Evolutionary conservation across 495 filamentous ascomycete species (phyloP), one percentile per base, ranked within the genome.

Genomic region (Xylaria curta): DNA sequence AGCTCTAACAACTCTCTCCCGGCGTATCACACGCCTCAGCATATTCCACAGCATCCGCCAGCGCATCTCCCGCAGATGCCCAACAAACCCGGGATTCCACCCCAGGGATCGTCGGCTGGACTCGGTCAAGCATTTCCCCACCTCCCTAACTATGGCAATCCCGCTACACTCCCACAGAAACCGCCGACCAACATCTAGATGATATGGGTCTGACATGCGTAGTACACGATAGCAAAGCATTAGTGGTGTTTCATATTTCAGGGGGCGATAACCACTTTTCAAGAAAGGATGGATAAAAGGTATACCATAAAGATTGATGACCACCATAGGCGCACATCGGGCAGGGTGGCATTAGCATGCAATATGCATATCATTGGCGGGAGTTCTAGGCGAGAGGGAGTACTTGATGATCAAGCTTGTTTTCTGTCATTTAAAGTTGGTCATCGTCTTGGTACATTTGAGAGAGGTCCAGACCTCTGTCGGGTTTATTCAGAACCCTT

Each of bases 151-250:
- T 89, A 86, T 76, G 87, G 87, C 61, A 88, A 88, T 72, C 83
- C 85, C 40, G 86, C 86, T 24, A 84, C 85, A 42, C 78, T 89
- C 68, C 87, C 87, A 69, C 86, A 87, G 73, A 89, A 89, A 76
- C 87, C 87, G 71, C 82, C 85, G 28, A 81, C 80, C 68, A 79
- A 77, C 72, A 76, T 80, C 74, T 76, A 81, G 75, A 78, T 60
- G 42, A 68, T 63, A 53, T 61, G 26, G 70, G 64, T 66, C 74
- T 71, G 26, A 69, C 71, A 51, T 75, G 73, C 77, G 74, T 74
- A 72, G 68, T 73, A 76, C 73, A 71, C 74, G 66, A 69, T 69
- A 74, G 77, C 73, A 67, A 76, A 76, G 75, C 76, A 77, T 77
- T 76, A 65, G 71, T 77, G 75, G 75, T 78, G 75, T 77, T 78